Evolutionary conservation across 768 basidiomycete species (phyloP).

Genomic region (Xerocomellus chrysenteron): DNA sequence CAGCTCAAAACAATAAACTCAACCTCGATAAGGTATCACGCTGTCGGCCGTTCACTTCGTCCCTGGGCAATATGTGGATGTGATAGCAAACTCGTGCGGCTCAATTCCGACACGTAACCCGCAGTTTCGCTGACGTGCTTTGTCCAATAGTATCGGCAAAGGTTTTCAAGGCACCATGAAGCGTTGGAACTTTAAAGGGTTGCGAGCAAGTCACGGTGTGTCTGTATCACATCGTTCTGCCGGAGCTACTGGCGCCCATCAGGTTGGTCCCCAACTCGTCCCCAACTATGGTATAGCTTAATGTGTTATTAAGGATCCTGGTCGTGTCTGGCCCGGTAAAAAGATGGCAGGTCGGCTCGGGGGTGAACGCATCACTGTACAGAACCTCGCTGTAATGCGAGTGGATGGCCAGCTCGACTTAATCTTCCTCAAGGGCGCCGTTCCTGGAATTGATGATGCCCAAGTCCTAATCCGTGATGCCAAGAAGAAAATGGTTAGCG

Average conservation of each 20-base stretch:
- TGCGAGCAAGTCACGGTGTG: conserved; percentile 93
- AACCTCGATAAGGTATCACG: conserved; percentile 62
- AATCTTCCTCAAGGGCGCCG: conserved; percentile 86
- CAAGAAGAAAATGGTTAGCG: conserved; percentile 76
- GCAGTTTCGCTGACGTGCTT: conserved; percentile 5
- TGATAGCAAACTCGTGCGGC: conserved; percentile 82
- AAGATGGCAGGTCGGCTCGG: conserved; percentile 98
- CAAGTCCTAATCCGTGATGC: conserved; percentile 86
- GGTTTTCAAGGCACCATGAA: conserved; percentile 99
- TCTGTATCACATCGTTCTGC: conserved; percentile 91
- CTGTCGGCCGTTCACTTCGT: conserved; percentile 94
- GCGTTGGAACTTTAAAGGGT: conserved; percentile 88
- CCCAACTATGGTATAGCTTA: background rate
- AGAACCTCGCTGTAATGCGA: conserved; percentile 87
- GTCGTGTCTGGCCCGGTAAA: conserved; percentile 94
- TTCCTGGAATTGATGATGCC: conserved; percentile 88
- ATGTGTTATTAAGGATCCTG: conserved; percentile 70
- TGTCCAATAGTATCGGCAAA: conserved; percentile 77
- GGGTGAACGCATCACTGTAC: conserved; percentile 73
- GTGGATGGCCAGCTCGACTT: conserved; percentile 86
- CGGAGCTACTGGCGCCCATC: conserved; percentile 93
- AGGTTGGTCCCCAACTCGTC: conserved; percentile 50
- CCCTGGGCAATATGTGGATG: conserved; percentile 94
- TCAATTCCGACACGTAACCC: background rate
- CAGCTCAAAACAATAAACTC: background rate